A percentile compares a stretch with the other conserved stretches of the same genome.
Evolutionary conservation across 148 eudicot genomes (phyloP).

Genomic region (Polygonum aviculare): DNA sequence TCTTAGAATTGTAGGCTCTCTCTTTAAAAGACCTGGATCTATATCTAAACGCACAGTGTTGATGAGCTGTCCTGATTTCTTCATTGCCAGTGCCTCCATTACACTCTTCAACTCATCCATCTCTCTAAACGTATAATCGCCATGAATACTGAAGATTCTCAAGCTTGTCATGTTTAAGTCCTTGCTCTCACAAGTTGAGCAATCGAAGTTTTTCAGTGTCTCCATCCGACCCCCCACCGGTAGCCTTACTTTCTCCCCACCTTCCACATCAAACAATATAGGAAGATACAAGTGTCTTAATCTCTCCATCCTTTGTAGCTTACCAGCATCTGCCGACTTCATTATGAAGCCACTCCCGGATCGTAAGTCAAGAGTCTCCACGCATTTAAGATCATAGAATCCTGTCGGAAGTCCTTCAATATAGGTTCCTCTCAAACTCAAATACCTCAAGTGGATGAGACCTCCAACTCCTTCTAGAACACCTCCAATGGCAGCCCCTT

Average conservation of each 20-base stretch:
- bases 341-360: no score
- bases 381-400: no score
- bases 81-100: neutral
- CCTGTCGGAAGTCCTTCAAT: no score
- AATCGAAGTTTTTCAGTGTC: neutral
- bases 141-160: neutral
- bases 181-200: neutral
- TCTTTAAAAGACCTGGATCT: neutral
- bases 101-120: neutral
- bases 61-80: neutral
- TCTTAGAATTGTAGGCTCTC: neutral
- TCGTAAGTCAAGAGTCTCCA: no score
- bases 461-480: no score
- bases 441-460: no score
- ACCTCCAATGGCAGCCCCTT: no score
- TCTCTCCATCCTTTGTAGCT: no score
- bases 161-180: neutral
- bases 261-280: neutral
- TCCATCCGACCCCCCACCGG: no score
- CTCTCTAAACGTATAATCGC: accelerated
- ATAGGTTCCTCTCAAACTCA: no score
- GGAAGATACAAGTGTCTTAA: no score
- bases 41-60: neutral
- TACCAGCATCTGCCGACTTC: no score
- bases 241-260: neutral